phyloP scores from a whole-genome alignment of 352 stramenopile species.

The Globisporangium mamillatum region DNA sequence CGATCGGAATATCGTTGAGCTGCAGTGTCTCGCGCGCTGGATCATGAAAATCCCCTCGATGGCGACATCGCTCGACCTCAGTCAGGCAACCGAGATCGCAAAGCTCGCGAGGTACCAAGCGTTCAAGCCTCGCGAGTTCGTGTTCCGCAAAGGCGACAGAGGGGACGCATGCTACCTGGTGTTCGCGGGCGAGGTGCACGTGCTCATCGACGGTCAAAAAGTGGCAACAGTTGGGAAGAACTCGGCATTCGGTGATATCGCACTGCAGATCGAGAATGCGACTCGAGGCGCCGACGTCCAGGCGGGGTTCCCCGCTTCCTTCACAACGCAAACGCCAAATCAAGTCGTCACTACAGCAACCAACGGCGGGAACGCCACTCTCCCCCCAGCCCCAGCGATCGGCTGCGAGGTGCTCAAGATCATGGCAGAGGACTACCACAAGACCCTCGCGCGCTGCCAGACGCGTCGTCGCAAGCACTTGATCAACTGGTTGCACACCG shows the following conservation, averaged over 20 bases:
- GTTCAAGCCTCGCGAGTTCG: slow-evolving; percentile 48
- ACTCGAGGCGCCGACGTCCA: slow-evolving; percentile 64
- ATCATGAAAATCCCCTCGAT: slow-evolving; percentile 78
- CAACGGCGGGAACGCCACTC: slow-evolving; percentile 1
- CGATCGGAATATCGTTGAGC: slow-evolving; percentile 68
- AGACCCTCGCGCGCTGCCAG: slow-evolving; percentile 62
- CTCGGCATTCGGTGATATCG: slow-evolving; percentile 65
- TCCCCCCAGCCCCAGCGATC: slow-evolving; percentile 6
- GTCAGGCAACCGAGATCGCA: slow-evolving; percentile 66
- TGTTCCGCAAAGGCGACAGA: slow-evolving; percentile 64
- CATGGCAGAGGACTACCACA: slow-evolving; percentile 69
- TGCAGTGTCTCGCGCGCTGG: slow-evolving; percentile 70
- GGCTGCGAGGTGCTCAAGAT: slow-evolving; percentile 67
- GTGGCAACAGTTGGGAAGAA: slow-evolving; percentile 56
- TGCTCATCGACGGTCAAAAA: slow-evolving; percentile 63
- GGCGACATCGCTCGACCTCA: slow-evolving; percentile 59
- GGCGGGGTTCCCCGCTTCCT: slow-evolving; percentile 22
- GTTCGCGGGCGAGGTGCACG: slow-evolving; percentile 56
- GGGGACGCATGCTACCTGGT: slow-evolving; percentile 69
- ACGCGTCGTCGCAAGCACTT: slow-evolving; percentile 62
- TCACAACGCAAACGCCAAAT: slow-evolving; percentile 4
- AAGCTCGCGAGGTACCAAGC: slow-evolving; percentile 54
- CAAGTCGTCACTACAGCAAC: slow-evolving; percentile 2
- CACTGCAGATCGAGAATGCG: slow-evolving; percentile 69
- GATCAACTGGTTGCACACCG: slow-evolving; percentile 63